Percentiles rank a stretch among this genome's conserved stretches.
Evolutionary conservation across 75 land plant species (phyloP).

Genomic region (Azolla pinnata): DNA sequence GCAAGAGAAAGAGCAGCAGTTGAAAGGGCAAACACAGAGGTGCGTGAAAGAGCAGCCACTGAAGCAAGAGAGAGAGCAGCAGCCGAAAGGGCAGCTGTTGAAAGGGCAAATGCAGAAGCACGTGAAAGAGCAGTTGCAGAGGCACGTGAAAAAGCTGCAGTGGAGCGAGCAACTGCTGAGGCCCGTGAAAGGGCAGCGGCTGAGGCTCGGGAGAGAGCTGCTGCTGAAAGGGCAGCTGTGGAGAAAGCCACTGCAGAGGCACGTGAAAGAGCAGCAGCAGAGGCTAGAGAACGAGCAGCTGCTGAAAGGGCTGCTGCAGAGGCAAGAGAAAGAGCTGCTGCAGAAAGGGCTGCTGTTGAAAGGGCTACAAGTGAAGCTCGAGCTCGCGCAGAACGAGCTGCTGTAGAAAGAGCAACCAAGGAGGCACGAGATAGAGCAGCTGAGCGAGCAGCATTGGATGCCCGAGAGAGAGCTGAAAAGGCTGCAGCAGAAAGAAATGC

Average conservation of each 20-base stretch:
- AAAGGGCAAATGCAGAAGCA: conserved; percentile 63
- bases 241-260: conserved; percentile 57
- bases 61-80: conserved; percentile 51
- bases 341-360: conserved; percentile 57
- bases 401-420: conserved; percentile 47
- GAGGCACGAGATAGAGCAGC: conserved; percentile 55
- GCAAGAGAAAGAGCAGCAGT: conserved; percentile 50
- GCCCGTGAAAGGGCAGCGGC: conserved; percentile 56
- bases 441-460: conserved; percentile 20
- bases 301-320: conserved; percentile 39
- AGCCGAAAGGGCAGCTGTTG: too few species aligned
- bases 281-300: conserved; percentile 31
- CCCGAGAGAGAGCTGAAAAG: conserved; percentile 40
- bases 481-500: conserved; percentile 52
- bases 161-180: too few species aligned
- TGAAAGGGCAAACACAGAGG: conserved; percentile 28
- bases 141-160: conserved; percentile 47
- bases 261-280: conserved; percentile 23
- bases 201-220: conserved; percentile 39
- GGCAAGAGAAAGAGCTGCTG: conserved; percentile 64
- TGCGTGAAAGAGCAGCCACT: conserved; percentile 41
- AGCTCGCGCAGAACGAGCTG: conserved; percentile 45
- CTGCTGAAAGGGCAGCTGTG: conserved; percentile 33
- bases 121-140: conserved; percentile 43
- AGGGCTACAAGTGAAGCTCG: conserved; percentile 50